A percentile compares a stretch with the other conserved stretches of the same genome.
phyloP scores from a whole-genome alignment of 169 alveolate species.

The Sarcocystis neurona region DNA sequence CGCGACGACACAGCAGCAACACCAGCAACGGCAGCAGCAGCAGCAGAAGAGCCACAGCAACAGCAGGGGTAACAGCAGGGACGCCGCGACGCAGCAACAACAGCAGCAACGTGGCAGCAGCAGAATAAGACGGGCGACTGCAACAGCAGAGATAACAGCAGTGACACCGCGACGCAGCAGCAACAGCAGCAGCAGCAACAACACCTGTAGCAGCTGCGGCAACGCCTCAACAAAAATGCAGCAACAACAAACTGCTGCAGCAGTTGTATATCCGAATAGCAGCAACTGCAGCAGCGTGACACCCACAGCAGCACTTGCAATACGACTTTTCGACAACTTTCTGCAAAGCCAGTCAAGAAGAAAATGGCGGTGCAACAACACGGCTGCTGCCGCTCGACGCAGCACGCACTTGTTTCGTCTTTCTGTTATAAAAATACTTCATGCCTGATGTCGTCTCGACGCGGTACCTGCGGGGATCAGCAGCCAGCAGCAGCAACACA shows the following conservation, averaged over 20 bases:
- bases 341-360: background rate
- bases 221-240: background rate
- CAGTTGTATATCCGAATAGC: too few relatives aligned
- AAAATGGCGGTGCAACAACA: background rate
- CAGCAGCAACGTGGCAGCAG: too few relatives aligned
- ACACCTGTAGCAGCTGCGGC: background rate
- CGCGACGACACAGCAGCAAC: background rate
- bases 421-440: constrained; percentile 36
- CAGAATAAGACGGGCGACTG: background rate
- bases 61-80: background rate
- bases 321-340: background rate
- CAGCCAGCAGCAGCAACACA: background rate
- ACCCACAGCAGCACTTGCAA: background rate
- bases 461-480: constrained; percentile 40
- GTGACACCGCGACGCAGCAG: background rate
- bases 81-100: background rate
- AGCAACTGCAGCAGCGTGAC: background rate
- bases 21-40: background rate
- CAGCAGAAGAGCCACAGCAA: background rate
- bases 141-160: background rate
- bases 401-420: constrained; percentile 28
- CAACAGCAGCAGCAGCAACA: background rate
- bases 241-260: background rate
- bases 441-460: constrained; percentile 47
- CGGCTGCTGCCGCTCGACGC: background rate